Conservation (phyloP, 441 rosid species). For the Euphorbia schlechtendalii region DNA sequence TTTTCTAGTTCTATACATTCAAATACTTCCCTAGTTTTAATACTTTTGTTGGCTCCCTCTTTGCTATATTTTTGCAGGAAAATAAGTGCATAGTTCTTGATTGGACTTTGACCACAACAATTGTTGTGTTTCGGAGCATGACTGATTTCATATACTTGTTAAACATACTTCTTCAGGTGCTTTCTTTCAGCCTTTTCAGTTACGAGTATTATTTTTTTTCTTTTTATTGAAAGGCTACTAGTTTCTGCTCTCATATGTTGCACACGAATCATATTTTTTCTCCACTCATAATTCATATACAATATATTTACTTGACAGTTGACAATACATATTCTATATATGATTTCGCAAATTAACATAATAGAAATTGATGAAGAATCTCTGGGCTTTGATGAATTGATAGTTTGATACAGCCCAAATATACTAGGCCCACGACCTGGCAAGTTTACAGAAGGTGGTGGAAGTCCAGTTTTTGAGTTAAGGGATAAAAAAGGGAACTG, state of each 20-base stretch:
- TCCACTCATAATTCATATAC: not conserved
- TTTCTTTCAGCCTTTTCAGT: conserved; percentile 12
- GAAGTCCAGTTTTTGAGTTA: too few species aligned
- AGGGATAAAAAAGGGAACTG: too few species aligned
- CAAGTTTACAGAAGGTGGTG: too few species aligned
- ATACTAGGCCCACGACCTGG: too few species aligned
- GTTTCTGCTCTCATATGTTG: not conserved
- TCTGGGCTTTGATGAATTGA: too few species aligned
- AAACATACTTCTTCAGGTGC: conserved; percentile 86
- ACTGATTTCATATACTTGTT: conserved; percentile 60
- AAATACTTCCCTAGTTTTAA: not conserved
- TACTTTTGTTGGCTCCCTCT: not conserved
- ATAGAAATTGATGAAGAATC: too few species aligned
- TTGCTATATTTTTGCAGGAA: conserved; percentile 30
- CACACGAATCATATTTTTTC: not conserved
- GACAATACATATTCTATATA: not conserved
- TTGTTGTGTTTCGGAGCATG: conserved; percentile 48
- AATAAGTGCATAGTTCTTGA: conserved; percentile 49
- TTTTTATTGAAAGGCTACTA: too few species aligned
- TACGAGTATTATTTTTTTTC: too few species aligned
- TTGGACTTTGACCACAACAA: conserved; percentile 37
- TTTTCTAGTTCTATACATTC: not conserved
- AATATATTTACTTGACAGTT: not conserved
- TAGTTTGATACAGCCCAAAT: too few species aligned
- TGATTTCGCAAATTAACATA: not conserved